phyloP scores from a whole-genome alignment of 768 basidiomycete genomes.

The Austroboletus eburneus region DNA sequence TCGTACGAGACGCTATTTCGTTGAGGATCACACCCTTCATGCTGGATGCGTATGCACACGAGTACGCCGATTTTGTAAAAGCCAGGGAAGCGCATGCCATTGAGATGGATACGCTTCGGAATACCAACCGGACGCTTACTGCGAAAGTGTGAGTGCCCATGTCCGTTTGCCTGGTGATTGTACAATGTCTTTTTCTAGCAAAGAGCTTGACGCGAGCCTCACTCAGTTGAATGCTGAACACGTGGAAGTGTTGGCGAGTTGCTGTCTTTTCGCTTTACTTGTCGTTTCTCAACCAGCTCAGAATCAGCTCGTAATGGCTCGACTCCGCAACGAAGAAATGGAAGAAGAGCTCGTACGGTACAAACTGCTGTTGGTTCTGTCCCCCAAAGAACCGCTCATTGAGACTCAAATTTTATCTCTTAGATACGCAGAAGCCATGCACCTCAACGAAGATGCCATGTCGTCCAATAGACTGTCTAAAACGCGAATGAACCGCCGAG shows the following conservation, averaged over 20 bases:
- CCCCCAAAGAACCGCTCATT: background rate
- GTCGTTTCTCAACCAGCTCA: conserved; percentile 32
- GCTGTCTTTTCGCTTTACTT: background rate
- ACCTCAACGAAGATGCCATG: conserved; percentile 67
- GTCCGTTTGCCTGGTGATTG: background rate
- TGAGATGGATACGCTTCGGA: conserved; percentile 81
- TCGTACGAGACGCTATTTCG: conserved; percentile 83
- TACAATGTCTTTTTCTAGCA: conserved; percentile 41
- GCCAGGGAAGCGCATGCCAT: conserved; percentile 77
- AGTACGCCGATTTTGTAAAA: conserved; percentile 79
- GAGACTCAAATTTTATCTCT: background rate
- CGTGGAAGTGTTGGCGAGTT: conserved; percentile 62
- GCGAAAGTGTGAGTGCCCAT: conserved; percentile 68
- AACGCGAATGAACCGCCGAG: conserved; percentile 11
- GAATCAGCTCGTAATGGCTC: conserved; percentile 89
- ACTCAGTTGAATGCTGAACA: conserved; percentile 82
- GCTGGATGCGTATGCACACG: conserved; percentile 85
- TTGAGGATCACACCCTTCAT: conserved; percentile 92
- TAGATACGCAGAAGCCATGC: conserved; percentile 72
- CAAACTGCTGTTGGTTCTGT: conserved; percentile 64
- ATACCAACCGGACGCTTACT: conserved; percentile 69
- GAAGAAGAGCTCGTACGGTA: conserved; percentile 93
- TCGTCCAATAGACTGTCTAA: conserved; percentile 59
- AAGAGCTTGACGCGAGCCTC: conserved; percentile 72
- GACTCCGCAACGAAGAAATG: conserved; percentile 87